Evolutionary conservation across 1,284 basidiomycete species (phyloP).

Genomic region (Ustilago trichophora): DNA sequence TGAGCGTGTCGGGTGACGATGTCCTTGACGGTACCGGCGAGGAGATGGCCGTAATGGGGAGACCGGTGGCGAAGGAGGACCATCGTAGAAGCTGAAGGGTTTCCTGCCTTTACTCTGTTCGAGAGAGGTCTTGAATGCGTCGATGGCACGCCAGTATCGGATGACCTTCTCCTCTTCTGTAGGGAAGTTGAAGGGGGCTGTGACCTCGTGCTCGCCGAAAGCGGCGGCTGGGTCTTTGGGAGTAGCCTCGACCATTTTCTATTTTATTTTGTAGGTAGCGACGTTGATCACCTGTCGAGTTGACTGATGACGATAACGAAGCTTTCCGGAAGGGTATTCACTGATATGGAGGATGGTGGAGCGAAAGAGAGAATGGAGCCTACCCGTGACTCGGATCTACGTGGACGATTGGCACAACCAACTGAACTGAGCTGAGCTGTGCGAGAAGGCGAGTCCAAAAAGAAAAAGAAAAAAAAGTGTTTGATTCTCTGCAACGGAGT

Average conservation of each 20-base stretch:
- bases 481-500: too few species aligned
- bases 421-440: too few species aligned
- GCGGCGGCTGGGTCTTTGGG: conserved; percentile 18
- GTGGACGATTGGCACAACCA: too few species aligned
- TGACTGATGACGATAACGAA: neutral
- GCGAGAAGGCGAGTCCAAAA: too few species aligned
- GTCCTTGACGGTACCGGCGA: conserved; percentile 89
- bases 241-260: conserved; percentile 20
- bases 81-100: conserved; percentile 94
- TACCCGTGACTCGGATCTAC: neutral
- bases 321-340: conserved; percentile 11
- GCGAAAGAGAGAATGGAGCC: neutral
- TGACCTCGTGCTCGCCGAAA: conserved; percentile 44
- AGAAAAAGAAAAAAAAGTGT: too few species aligned
- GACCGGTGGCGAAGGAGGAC: conserved; percentile 94
- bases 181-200: conserved; percentile 83
- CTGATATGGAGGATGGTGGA: conserved; percentile 19
- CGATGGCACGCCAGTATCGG: conserved; percentile 92
- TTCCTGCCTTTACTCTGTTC: conserved; percentile 89
- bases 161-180: conserved; percentile 93
- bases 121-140: conserved; percentile 94
- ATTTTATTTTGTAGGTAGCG: too few species aligned
- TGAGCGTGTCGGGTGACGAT: conserved; percentile 95
- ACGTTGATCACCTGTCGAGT: neutral
- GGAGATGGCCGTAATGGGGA: conserved; percentile 84